A percentile compares a stretch with the other conserved stretches of the same genome.
Conservation (phyloP, 768 basidiomycete species). For the Boletus insuetus region DNA sequence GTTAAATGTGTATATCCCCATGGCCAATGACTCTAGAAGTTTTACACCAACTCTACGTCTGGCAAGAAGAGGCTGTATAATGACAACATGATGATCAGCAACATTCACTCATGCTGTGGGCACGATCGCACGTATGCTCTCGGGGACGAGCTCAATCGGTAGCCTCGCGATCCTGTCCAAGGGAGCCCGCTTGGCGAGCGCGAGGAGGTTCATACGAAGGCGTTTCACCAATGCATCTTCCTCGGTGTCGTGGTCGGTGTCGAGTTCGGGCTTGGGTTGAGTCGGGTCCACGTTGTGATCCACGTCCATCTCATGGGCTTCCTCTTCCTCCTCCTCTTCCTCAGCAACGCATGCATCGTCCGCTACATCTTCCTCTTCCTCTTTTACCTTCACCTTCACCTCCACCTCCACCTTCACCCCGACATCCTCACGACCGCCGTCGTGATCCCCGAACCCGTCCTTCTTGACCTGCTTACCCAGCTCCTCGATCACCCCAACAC, state of each 20-base stretch:
- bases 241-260: conserved; percentile 1
- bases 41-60: neutral
- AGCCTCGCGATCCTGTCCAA: conserved; percentile 65
- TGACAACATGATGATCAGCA: neutral
- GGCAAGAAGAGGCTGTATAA: neutral
- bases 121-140: conserved; percentile 60
- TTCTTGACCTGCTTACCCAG: conserved; percentile 20
- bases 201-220: conserved; percentile 70
- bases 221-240: conserved; percentile 56
- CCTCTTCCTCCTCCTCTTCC: conserved; percentile 1
- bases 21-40: conserved; percentile 4
- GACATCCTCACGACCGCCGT: neutral
- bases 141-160: conserved; percentile 63
- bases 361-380: neutral
- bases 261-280: neutral
- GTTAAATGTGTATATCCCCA: neutral
- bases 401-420: conserved; percentile 15
- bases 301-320: conserved; percentile 15
- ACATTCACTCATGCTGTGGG: conserved; percentile 38
- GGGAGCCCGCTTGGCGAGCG: conserved; percentile 75
- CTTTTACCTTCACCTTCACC: conserved; percentile 11
- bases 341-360: neutral
- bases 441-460: neutral
- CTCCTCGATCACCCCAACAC: conserved; percentile 49
- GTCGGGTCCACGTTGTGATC: conserved; percentile 6